Conservation (phyloP, 2,329 filamentous ascomycete genomes). For the Parastagonospora avenae region DNA sequence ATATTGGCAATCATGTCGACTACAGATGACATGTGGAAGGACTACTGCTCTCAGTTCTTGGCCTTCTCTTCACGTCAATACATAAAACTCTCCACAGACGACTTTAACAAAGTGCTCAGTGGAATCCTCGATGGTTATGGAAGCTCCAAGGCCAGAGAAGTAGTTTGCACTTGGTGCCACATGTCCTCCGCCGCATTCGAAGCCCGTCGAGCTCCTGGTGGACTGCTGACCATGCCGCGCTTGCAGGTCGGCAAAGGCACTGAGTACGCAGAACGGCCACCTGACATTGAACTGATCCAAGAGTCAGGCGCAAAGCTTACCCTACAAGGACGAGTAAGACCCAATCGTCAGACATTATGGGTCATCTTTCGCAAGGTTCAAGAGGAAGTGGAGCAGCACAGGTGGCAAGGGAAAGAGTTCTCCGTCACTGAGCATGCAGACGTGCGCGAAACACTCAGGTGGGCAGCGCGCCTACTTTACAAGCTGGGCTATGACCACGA, state of each 20-base stretch:
- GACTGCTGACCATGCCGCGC: conserved; percentile 38
- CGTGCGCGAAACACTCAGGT: conserved; percentile 33
- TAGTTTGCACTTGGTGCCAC: conserved; percentile 56
- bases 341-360: conserved; percentile 42
- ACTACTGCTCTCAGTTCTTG: conserved; percentile 39
- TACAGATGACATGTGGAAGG: conserved; percentile 30
- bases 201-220: conserved; percentile 38
- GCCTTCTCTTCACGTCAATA: conserved; percentile 29
- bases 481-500: conserved; percentile 40
- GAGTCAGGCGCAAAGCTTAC: conserved; percentile 33
- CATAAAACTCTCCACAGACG: conserved; percentile 35
- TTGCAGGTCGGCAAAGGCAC: conserved; percentile 28
- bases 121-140: conserved; percentile 59
- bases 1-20: conserved; percentile 41
- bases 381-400: conserved; percentile 34
- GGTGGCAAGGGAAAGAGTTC: conserved; percentile 16
- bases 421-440: conserved; percentile 21
- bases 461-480: conserved; percentile 38
- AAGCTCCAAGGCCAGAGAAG: conserved; percentile 51
- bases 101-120: conserved; percentile 60
- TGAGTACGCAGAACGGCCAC: conserved; percentile 30
- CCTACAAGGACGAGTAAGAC: conserved; percentile 35
- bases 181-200: conserved; percentile 21
- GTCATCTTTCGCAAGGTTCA: conserved; percentile 40
- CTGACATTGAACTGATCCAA: conserved; percentile 37